Conservation (phyloP, 2,329 filamentous ascomycete genomes). For the Talaromyces sp. region DNA sequence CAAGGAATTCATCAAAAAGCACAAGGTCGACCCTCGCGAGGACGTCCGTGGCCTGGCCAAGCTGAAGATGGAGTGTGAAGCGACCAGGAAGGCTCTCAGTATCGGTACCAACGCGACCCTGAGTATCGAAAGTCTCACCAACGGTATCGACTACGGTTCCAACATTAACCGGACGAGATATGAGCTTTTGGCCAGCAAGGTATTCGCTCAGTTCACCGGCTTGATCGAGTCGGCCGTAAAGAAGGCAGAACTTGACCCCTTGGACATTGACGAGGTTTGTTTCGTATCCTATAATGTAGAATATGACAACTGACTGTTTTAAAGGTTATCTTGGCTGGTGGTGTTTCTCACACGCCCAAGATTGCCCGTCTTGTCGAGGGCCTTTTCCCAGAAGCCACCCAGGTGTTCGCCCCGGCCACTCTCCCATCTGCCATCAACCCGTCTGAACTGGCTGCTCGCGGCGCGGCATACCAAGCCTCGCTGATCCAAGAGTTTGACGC, state of each 20-base stretch:
- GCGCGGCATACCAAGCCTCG: conserved; percentile 91
- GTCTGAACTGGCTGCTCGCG: conserved; percentile 79
- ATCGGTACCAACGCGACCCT: conserved; percentile 84
- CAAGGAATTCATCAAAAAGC: conserved; percentile 98
- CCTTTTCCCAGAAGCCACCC: conserved; percentile 76
- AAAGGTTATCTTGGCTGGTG: conserved; percentile 82
- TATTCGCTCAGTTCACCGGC: conserved; percentile 81
- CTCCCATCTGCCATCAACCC: conserved; percentile 78
- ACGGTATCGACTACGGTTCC: conserved; percentile 84
- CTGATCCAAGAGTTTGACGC: conserved; percentile 91
- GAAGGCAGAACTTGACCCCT: conserved; percentile 86
- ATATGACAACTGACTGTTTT: neutral
- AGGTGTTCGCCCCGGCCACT: conserved; percentile 78
- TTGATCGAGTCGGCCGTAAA: conserved; percentile 78
- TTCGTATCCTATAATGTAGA: neutral
- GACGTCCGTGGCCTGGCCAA: conserved; percentile 82
- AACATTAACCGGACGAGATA: conserved; percentile 92
- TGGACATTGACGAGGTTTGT: conserved; percentile 76
- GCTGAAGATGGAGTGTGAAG: conserved; percentile 84
- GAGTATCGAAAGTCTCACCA: conserved; percentile 83
- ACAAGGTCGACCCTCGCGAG: conserved; percentile 79
- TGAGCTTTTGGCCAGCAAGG: conserved; percentile 80
- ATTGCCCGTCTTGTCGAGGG: conserved; percentile 73
- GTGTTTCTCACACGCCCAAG: conserved; percentile 88
- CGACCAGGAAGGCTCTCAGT: conserved; percentile 85